These are phyloP conservation scores for Capillidium heterosporum DNA, from an alignment of 371 early-diverging fungal genomes.

Conservation along the genomic window DNA sequence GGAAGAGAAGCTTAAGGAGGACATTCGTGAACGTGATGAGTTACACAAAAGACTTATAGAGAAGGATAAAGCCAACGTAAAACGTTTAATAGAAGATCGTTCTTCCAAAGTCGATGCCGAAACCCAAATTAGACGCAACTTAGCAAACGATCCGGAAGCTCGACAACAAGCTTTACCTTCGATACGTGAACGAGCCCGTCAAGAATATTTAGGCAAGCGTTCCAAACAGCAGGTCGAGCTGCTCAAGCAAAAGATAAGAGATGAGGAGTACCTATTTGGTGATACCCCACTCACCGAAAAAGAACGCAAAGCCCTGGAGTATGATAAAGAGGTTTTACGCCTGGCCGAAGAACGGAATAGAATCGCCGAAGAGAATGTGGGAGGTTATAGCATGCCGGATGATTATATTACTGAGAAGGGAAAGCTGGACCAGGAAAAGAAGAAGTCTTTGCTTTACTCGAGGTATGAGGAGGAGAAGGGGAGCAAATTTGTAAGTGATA, in stretches of 20 bases:
- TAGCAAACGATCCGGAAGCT: conserved; percentile 67
- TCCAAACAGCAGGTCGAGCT: conserved; percentile 65
- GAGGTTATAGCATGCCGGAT: conserved; percentile 87
- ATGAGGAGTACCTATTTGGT: conserved; percentile 72
- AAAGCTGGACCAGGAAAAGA: conserved; percentile 80
- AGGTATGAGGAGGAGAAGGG: conserved; percentile 69
- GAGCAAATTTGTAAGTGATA: conserved; percentile 66
- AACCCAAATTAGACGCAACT: conserved; percentile 39
- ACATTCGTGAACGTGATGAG: conserved; percentile 72
- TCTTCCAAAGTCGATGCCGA: conserved; percentile 55
- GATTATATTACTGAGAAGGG: conserved; percentile 68
- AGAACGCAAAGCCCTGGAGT: conserved; percentile 56
- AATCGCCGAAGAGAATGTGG: conserved; percentile 49
- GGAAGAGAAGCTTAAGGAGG: conserved; percentile 33
- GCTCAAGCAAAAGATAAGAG: conserved; percentile 54
- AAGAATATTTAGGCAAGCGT: conserved; percentile 76
- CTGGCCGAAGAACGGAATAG: conserved; percentile 69
- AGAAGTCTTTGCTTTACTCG: conserved; percentile 64
- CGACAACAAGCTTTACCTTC: conserved; percentile 37
- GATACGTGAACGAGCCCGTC: conserved; percentile 68
- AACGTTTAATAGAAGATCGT: conserved; percentile 50
- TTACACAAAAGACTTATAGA: conserved; percentile 66
- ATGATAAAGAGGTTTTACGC: conserved; percentile 61
- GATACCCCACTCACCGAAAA: conserved; percentile 53
- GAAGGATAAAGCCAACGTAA: conserved; percentile 27